Evolutionary conservation across 1,284 basidiomycete genomes (phyloP).

Genomic region (Ustilago curta): DNA sequence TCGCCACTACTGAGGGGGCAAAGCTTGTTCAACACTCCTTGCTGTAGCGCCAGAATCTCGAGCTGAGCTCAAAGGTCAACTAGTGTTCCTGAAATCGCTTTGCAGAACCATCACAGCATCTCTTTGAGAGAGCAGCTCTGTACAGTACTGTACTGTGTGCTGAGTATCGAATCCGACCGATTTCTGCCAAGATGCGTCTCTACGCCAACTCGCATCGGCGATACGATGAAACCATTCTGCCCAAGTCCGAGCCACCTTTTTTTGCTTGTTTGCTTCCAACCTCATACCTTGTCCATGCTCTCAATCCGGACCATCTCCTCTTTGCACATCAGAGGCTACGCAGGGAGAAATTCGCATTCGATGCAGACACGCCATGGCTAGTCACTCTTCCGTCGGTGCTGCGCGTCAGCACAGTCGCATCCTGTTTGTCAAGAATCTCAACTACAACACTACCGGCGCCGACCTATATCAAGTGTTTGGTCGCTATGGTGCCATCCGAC

Average conservation of each 20-base stretch:
- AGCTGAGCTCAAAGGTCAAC: too few relatives aligned
- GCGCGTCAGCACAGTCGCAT: constrained; percentile 61
- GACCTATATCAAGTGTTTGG: constrained; percentile 98
- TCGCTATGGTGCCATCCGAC: constrained; percentile 94
- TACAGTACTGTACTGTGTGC: too few relatives aligned
- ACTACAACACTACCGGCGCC: constrained; percentile 89
- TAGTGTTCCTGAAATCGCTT: too few relatives aligned
- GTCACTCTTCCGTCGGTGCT: constrained; percentile 29
- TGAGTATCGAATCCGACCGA: too few relatives aligned
- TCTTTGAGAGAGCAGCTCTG: too few relatives aligned
- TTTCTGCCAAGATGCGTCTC: neutral
- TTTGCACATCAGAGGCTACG: neutral
- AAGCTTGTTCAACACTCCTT: too few relatives aligned
- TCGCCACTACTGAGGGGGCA: too few relatives aligned
- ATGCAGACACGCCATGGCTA: constrained; percentile 37
- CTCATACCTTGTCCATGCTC: neutral
- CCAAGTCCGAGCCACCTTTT: neutral
- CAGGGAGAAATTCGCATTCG: neutral
- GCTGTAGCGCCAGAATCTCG: too few relatives aligned
- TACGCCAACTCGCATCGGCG: neutral
- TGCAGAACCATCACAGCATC: too few relatives aligned
- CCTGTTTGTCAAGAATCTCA: constrained; percentile 76
- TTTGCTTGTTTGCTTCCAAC: constrained; percentile 3
- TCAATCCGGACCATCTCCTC: neutral
- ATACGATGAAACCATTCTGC: neutral